Conservation (phyloP, 176 grass and related monocot genomes). For the Dendrocalamus sinicus region DNA sequence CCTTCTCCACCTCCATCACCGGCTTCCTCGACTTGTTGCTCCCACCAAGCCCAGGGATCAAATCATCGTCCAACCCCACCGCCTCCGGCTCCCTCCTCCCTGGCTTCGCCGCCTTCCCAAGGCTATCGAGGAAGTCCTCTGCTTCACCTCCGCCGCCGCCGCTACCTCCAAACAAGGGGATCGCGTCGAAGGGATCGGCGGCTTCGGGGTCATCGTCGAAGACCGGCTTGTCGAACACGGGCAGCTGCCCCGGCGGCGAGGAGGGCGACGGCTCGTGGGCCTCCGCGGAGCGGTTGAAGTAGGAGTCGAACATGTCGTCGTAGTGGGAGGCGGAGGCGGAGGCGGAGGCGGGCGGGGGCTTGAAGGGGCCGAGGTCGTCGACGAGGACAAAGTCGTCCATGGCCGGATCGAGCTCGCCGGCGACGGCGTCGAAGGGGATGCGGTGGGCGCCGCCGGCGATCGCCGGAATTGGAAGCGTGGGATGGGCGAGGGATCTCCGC, state of each 20-base stretch:
- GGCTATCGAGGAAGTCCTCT: constrained; percentile 53
- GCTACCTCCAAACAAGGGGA: constrained; percentile 51
- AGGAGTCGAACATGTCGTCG: constrained; percentile 57
- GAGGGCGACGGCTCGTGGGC: constrained; percentile 37
- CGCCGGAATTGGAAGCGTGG: not conserved
- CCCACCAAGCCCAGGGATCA: constrained; percentile 58
- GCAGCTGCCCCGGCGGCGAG: constrained; percentile 29
- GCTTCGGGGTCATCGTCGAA: constrained; percentile 51
- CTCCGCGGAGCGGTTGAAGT: constrained; percentile 24
- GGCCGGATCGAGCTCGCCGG: constrained; percentile 4
- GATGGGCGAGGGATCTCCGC: not conserved
- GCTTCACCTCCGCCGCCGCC: constrained; percentile 33
- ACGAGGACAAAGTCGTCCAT: constrained; percentile 61
- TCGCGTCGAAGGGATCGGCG: constrained; percentile 38
- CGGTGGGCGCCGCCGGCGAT: not conserved
- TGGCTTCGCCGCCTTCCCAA: constrained; percentile 36
- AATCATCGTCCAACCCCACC: constrained; percentile 53
- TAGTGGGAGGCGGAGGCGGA: constrained; percentile 25
- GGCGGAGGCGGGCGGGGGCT: constrained; percentile 31
- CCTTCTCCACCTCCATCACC: constrained; percentile 31
- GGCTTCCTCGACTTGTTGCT: constrained; percentile 30
- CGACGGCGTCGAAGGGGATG: not conserved
- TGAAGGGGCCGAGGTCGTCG: constrained; percentile 31
- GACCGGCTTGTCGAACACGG: constrained; percentile 49
- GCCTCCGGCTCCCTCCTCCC: constrained; percentile 14